Conservation (phyloP, 768 basidiomycete genomes). For the Asterophora parasitica region DNA sequence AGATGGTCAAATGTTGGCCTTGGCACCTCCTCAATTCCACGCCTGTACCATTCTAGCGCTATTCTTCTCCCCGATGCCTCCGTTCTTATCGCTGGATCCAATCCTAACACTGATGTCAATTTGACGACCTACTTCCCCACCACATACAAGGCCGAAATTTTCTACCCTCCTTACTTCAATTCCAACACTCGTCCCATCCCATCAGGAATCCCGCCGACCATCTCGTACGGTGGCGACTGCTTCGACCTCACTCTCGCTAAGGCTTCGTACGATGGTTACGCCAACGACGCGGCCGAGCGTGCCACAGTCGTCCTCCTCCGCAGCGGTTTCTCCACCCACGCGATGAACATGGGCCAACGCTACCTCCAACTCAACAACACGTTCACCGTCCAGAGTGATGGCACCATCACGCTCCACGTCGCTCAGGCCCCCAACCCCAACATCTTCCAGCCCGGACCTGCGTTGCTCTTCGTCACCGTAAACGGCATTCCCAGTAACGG, state of each 20-base stretch:
- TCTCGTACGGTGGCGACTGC: constrained; percentile 77
- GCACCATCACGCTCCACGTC: constrained; percentile 74
- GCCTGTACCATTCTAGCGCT: constrained; percentile 81
- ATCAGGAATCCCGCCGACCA: constrained; percentile 58
- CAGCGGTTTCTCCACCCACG: constrained; percentile 79
- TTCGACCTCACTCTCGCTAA: constrained; percentile 75
- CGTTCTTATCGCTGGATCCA: constrained; percentile 86
- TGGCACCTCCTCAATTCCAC: constrained; percentile 48
- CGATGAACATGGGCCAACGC: constrained; percentile 87
- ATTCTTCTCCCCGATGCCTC: constrained; percentile 77
- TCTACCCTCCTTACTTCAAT: constrained; percentile 89
- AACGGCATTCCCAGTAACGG: constrained; percentile 70
- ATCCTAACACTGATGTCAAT: constrained; percentile 87
- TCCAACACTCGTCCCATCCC: constrained; percentile 64
- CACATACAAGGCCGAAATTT: constrained; percentile 77
- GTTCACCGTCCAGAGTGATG: constrained; percentile 70
- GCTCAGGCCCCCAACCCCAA: constrained; percentile 81
- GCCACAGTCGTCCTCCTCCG: constrained; percentile 76
- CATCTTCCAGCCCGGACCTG: constrained; percentile 81
- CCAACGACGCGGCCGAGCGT: constrained; percentile 69
- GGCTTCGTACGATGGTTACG: constrained; percentile 58
- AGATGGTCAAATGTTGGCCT: constrained; percentile 63
- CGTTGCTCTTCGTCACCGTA: constrained; percentile 64
- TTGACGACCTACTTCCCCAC: constrained; percentile 60
- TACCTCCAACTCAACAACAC: constrained; percentile 68